Evolutionary conservation across 75 land plant species (phyloP).

Genomic region (Cunninghamia lanceolata): DNA sequence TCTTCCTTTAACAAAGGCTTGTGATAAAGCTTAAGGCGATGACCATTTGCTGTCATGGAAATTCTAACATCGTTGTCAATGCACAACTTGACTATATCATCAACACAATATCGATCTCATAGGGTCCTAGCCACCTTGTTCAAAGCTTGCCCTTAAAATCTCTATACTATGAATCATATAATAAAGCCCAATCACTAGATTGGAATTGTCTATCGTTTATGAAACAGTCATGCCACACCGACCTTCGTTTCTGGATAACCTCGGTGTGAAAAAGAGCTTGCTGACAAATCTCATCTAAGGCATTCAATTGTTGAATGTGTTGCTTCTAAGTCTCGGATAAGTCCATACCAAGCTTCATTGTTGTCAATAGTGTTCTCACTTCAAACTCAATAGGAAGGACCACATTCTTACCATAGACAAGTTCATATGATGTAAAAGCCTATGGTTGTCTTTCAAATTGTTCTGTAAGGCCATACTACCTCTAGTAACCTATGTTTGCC

Average conservation of each 20-base stretch:
- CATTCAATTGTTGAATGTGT: neutral
- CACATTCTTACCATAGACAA: neutral
- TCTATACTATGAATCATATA: neutral
- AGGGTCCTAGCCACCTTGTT: neutral
- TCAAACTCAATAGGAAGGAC: neutral
- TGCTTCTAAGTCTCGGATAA: neutral
- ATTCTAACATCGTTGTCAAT: neutral
- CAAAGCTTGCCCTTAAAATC: neutral
- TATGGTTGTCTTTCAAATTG: neutral
- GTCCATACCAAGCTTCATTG: neutral
- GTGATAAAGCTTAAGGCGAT: no score
- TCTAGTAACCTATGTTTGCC: neutral
- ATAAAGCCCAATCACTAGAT: neutral
- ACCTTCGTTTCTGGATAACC: neutral
- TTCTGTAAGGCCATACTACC: neutral
- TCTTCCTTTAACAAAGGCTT: no score
- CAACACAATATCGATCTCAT: neutral
- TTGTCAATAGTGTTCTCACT: neutral
- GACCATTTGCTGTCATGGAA: neutral
- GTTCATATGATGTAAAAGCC: neutral
- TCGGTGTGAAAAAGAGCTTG: neutral
- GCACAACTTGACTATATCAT: neutral
- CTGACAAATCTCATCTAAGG: neutral
- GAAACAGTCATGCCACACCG: neutral
- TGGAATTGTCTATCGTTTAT: neutral